A percentile compares a stretch with the other conserved stretches of the same genome.
Evolutionary conservation across 352 stramenopile genomes (phyloP).

Genomic region (Phytopythium delawarense): DNA sequence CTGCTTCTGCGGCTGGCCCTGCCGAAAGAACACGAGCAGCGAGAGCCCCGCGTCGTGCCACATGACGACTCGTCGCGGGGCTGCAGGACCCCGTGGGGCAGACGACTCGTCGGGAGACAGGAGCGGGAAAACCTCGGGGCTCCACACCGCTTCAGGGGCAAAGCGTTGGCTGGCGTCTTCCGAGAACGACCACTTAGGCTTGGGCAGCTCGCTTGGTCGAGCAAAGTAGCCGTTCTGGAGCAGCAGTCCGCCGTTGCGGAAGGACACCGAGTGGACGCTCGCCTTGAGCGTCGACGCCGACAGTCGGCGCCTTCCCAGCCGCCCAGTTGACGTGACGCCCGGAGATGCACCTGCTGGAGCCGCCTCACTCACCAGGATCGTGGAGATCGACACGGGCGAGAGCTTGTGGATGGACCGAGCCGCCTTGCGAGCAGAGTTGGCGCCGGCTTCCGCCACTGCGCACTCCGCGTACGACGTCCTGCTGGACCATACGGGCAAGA

Average conservation of each 20-base stretch:
- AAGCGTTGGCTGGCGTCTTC: neutral
- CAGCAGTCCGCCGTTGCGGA: slow-evolving; percentile 49
- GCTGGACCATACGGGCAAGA: slow-evolving; percentile 59
- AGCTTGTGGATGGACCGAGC: slow-evolving; percentile 53
- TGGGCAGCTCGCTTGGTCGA: slow-evolving; percentile 22
- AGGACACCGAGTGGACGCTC: slow-evolving; percentile 33
- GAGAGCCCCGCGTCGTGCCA: slow-evolving; percentile 57
- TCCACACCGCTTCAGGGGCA: slow-evolving; percentile 39
- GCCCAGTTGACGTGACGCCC: neutral
- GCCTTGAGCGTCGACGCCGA: slow-evolving; percentile 19
- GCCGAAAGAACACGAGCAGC: slow-evolving; percentile 32
- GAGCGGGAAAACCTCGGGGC: slow-evolving; percentile 29
- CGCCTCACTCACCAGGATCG: slow-evolving; percentile 21
- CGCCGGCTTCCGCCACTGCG: slow-evolving; percentile 21
- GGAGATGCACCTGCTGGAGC: neutral
- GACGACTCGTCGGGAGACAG: neutral
- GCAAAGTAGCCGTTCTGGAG: slow-evolving; percentile 46
- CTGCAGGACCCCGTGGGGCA: neutral
- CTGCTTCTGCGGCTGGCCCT: slow-evolving; percentile 5
- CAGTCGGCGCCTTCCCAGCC: neutral
- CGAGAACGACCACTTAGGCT: no score
- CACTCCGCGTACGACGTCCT: slow-evolving; percentile 61
- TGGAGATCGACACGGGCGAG: slow-evolving; percentile 29
- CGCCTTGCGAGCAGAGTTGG: slow-evolving; percentile 19
- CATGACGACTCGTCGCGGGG: slow-evolving; percentile 22